phyloP scores from a whole-genome alignment of 305 asterid genomes.

The Caryopteris hybrid region DNA sequence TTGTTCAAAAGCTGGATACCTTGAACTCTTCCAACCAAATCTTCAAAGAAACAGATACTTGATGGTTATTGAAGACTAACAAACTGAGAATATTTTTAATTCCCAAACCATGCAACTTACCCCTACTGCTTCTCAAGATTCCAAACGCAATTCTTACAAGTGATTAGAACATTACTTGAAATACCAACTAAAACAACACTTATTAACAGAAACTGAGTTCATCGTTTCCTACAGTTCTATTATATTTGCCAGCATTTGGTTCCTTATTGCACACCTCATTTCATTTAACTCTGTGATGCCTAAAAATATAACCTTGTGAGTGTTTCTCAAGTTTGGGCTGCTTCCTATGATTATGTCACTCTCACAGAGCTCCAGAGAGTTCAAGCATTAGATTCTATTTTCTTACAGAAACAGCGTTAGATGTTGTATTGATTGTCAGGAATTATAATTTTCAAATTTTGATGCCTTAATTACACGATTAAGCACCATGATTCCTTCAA shows the following conservation, averaged over 20 bases:
- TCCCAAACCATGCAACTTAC: constrained; percentile 3
- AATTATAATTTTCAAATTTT: neutral
- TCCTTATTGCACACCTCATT: neutral
- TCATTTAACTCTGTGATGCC: constrained; percentile 1
- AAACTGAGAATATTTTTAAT: neutral
- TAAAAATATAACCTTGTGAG: neutral
- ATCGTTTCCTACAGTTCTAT: neutral
- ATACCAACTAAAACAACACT: neutral
- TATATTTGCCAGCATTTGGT: neutral
- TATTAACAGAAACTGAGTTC: neutral
- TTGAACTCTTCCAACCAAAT: neutral
- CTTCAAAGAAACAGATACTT: neutral
- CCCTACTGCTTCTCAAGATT: neutral
- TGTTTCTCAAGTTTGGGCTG: constrained; percentile 5
- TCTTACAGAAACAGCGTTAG: neutral
- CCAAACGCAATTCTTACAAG: too few species aligned
- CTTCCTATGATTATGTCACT: neutral
- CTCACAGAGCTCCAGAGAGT: neutral
- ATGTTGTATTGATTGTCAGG: neutral
- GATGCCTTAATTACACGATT: neutral
- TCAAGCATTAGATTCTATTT: neutral
- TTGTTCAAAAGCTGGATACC: neutral
- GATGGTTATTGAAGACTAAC: neutral
- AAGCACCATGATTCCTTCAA: constrained; percentile 3
- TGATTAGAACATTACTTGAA: constrained; percentile 1